A percentile compares a stretch with the other conserved stretches of the same genome.
These are phyloP conservation scores for Stephania cephalantha DNA, from an alignment of 164 flowering plant genomes.

Conservation along the genomic window DNA sequence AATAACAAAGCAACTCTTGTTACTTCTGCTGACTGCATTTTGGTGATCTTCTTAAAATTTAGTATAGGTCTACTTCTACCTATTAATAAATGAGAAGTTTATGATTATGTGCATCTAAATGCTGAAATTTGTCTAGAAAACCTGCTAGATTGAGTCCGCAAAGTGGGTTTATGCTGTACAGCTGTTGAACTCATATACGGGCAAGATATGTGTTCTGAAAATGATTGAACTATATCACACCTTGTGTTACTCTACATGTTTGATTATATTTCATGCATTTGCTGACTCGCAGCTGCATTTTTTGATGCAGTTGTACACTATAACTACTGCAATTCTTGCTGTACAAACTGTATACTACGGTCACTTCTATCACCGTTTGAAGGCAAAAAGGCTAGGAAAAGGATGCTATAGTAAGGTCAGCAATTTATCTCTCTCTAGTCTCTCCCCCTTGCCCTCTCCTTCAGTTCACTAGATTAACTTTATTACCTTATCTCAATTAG, in stretches of 20 bases:
- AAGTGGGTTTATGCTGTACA: background rate
- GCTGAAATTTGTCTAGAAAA: background rate
- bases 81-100: background rate
- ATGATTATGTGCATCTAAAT: background rate
- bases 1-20: background rate
- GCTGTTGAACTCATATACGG: background rate
- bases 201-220: background rate
- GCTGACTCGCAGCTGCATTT: background rate
- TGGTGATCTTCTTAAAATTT: background rate
- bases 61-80: background rate
- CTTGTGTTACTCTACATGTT: conserved; percentile 1
- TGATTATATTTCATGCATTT: background rate
- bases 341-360: conserved; percentile 53
- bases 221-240: background rate
- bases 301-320: conserved; percentile 48
- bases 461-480: too few relatives aligned
- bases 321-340: conserved; percentile 37
- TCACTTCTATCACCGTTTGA: conserved; percentile 43
- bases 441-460: background rate
- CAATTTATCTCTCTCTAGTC: background rate
- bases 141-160: background rate
- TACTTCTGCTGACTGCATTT: background rate
- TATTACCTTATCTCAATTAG: too few relatives aligned
- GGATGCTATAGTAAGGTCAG: conserved; percentile 19
- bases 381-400: conserved; percentile 15